Percentiles rank a stretch among this genome's conserved stretches.
Conservation (phyloP, 495 filamentous ascomycete genomes). For the Aspergillus bertholletiae region DNA sequence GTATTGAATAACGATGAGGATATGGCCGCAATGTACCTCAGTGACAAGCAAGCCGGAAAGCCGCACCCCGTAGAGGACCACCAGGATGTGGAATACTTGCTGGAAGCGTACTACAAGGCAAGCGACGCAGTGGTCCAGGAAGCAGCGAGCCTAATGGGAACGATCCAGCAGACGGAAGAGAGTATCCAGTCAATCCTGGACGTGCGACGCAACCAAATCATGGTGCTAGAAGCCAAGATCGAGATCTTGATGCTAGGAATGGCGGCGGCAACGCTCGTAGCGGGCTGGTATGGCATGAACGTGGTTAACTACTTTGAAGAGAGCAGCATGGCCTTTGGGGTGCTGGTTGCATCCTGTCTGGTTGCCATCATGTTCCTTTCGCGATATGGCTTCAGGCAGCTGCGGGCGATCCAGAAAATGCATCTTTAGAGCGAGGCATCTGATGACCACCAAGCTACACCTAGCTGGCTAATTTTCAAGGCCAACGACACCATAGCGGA, state of each 20-base stretch:
- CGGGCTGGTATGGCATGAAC: conserved; percentile 34
- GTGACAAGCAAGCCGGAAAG: conserved; percentile 31
- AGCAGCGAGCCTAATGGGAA: conserved; percentile 17
- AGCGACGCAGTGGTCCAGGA: conserved; percentile 26
- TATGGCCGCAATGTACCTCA: conserved; percentile 41
- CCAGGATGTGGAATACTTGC: conserved; percentile 33
- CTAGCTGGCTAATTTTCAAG: too few species aligned
- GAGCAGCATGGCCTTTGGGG: conserved; percentile 20
- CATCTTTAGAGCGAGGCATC: background rate
- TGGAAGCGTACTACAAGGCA: conserved; percentile 33
- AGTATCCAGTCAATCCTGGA: conserved; percentile 24
- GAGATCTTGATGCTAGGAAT: conserved; percentile 32
- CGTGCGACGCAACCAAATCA: conserved; percentile 34
- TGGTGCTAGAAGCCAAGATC: conserved; percentile 30
- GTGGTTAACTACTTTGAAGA: conserved; percentile 32
- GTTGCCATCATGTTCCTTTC: background rate
- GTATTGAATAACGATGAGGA: conserved; percentile 29
- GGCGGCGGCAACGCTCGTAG: conserved; percentile 26
- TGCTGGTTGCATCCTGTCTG: conserved; percentile 1
- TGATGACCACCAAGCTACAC: too few species aligned
- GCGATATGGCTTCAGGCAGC: background rate
- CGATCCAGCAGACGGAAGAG: conserved; percentile 24
- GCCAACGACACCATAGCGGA: too few species aligned
- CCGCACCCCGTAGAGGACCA: conserved; percentile 26
- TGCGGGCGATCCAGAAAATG: background rate